phyloP scores from a whole-genome alignment of 2,329 filamentous ascomycete genomes.

The Penicillium sp. region DNA sequence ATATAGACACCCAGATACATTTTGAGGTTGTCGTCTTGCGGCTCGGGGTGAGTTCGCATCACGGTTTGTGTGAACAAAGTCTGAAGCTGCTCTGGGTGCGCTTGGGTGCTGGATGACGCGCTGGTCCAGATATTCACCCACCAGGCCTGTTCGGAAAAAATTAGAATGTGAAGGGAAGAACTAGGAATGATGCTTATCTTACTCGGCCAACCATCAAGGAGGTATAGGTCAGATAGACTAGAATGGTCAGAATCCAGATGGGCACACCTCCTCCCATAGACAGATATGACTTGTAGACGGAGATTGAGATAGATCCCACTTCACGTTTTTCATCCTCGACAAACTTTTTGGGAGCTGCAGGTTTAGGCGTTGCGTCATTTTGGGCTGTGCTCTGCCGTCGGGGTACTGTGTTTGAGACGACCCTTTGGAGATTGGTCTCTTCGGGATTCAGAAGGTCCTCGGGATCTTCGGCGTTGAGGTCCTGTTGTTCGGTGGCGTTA shows the following conservation, averaged over 20 bases:
- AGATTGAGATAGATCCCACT: constrained; percentile 64
- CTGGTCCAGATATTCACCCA: constrained; percentile 50
- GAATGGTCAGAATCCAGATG: constrained; percentile 58
- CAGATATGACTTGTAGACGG: constrained; percentile 68
- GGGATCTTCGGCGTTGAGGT: constrained; percentile 16
- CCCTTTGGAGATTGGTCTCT: constrained; percentile 21
- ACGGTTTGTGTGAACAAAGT: constrained; percentile 18
- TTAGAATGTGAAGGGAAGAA: constrained; percentile 3
- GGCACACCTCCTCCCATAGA: constrained; percentile 61
- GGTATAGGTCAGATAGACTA: constrained; percentile 57
- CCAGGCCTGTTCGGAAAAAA: constrained; percentile 36
- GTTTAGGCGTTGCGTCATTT: constrained; percentile 17
- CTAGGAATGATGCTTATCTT: constrained; percentile 21
- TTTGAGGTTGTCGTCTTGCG: constrained; percentile 33
- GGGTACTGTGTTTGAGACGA: constrained; percentile 20
- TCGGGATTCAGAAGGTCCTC: constrained; percentile 11
- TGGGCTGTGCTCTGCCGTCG: constrained; percentile 11
- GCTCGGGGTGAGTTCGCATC: neutral
- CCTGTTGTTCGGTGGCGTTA: constrained; percentile 45
- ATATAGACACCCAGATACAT: constrained; percentile 71
- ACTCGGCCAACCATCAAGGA: constrained; percentile 52
- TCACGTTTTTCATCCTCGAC: constrained; percentile 73
- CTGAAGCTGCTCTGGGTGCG: constrained; percentile 14
- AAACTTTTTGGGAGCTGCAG: constrained; percentile 62
- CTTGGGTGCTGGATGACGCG: constrained; percentile 25